Percentiles rank a stretch among this genome's conserved stretches.
phyloP scores from a whole-genome alignment of 768 basidiomycete species.

The Erythrobasidium yunnanense region DNA sequence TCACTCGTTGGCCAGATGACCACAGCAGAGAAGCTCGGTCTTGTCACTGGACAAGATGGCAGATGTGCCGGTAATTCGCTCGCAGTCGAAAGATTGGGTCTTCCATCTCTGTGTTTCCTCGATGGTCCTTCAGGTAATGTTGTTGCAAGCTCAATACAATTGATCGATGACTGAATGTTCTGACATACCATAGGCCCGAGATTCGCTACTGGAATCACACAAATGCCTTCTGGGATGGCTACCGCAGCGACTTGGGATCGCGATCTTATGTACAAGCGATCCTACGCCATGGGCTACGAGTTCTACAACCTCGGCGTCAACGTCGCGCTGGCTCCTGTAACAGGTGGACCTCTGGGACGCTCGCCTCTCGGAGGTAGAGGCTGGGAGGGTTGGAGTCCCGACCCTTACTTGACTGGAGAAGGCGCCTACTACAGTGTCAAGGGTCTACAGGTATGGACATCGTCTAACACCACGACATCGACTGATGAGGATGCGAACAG shows the following conservation, averaged over 20 bases:
- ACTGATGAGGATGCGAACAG: too few relatives aligned
- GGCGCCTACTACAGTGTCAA: slow-evolving; percentile 30
- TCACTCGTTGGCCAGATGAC: slow-evolving; percentile 8
- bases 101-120: slow-evolving; percentile 40
- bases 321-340: slow-evolving; percentile 50
- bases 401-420: slow-evolving; percentile 32
- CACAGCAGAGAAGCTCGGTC: slow-evolving; percentile 6
- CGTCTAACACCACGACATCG: too few relatives aligned
- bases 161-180: too few relatives aligned
- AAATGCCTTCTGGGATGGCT: slow-evolving; percentile 71
- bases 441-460: too few relatives aligned
- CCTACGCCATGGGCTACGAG: slow-evolving; percentile 68
- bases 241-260: slow-evolving; percentile 74
- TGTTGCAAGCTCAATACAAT: too few relatives aligned
- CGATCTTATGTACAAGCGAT: slow-evolving; percentile 62
- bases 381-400: slow-evolving; percentile 29
- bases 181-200: too few relatives aligned
- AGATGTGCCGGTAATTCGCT: slow-evolving; percentile 18
- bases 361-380: slow-evolving; percentile 22
- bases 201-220: background rate
- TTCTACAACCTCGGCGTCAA: slow-evolving; percentile 74
- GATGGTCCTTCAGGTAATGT: slow-evolving; percentile 35
- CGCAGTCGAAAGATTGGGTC: slow-evolving; percentile 2
- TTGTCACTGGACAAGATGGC: slow-evolving; percentile 20
- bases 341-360: slow-evolving; percentile 27